Conservation (phyloP, 2,329 filamentous ascomycete genomes). For the Onygenales sp. region DNA sequence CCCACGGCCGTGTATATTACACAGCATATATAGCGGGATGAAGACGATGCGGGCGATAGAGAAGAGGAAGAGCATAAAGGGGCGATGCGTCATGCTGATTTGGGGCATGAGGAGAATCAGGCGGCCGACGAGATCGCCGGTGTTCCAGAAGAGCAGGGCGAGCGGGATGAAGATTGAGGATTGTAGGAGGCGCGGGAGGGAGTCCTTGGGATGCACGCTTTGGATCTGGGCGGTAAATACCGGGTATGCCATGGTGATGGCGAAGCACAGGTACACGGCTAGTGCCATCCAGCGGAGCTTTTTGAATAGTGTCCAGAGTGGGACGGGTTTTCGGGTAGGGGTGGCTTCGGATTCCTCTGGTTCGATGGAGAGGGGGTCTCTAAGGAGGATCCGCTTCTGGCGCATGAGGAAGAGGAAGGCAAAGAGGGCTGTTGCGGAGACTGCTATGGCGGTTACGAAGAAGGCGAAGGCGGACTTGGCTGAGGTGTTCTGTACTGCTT, state of each 20-base stretch:
- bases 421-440: conserved; percentile 61
- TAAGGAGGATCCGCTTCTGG: conserved; percentile 29
- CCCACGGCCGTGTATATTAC: conserved; percentile 72
- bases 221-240: conserved; percentile 70
- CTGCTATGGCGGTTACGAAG: conserved; percentile 74
- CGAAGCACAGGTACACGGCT: conserved; percentile 73
- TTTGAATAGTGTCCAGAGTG: conserved; percentile 57
- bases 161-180: conserved; percentile 78
- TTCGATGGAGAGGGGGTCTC: conserved; percentile 32
- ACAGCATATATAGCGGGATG: conserved; percentile 78
- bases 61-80: conserved; percentile 57
- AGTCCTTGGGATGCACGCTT: conserved; percentile 39
- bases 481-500: conserved; percentile 34
- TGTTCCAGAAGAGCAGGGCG: conserved; percentile 87
- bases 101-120: conserved; percentile 53
- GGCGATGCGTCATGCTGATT: conserved; percentile 50
- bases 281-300: conserved; percentile 71
- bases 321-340: conserved; percentile 37
- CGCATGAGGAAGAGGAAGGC: conserved; percentile 66
- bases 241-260: conserved; percentile 86
- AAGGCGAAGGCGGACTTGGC: conserved; percentile 75
- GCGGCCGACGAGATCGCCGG: conserved; percentile 73
- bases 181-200: conserved; percentile 50
- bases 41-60: conserved; percentile 58
- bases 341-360: conserved; percentile 21